Base-by-base conservation (phyloP, 2,329 filamentous ascomycete species). In the Fusarium verticillioides region DNA sequence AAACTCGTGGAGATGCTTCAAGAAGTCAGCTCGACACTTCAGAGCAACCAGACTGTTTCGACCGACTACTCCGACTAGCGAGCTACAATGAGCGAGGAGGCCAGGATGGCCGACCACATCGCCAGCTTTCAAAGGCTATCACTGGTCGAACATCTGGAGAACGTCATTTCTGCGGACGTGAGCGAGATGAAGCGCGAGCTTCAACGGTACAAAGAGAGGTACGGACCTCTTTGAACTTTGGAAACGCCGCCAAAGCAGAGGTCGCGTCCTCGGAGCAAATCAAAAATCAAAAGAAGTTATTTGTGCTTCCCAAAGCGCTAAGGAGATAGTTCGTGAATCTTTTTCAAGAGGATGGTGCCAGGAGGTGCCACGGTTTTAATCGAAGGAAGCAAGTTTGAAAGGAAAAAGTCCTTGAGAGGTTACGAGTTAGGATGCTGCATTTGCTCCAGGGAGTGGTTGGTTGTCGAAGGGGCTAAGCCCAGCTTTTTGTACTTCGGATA, bases 151-250 rank as follows among this genome's bases (percentile, higher is more conserved):
- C 26, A 8, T 11, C 46, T 30, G 7, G 40, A 23, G 8, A 32
- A 61, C 9, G 37, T 65, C 10, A 23, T 39, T n/a, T 40, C 23
- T 4, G 57, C 15, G 40, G 19, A 11, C 6, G 30, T 44, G 3
- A 26, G 19, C 21, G 28, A 42, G 11, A 43, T 58, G 40, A 65
- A 54, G 40, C 26, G 18, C 9, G 16, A 43, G n/a, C 32, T 62
- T 9, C 39, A 62, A 23, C 36, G 18, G 50, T 58, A 62, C 8
- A 7, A 58, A 26, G 34, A 58, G 32, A 39, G 16, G 32, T 44
- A 39, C 36, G 49, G 50, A 4, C 32, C 39, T 23, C 13, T 58
- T 8, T 40, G 72, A 8, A 21, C 18, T 26, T 5, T 36, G 32
- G 18, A 37, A 8, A 36, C 18, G 4, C 18, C 12, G 7, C 9